Evolutionary conservation across 2,329 filamentous ascomycete genomes (phyloP).

Genomic region (Neonectria coccinea): DNA sequence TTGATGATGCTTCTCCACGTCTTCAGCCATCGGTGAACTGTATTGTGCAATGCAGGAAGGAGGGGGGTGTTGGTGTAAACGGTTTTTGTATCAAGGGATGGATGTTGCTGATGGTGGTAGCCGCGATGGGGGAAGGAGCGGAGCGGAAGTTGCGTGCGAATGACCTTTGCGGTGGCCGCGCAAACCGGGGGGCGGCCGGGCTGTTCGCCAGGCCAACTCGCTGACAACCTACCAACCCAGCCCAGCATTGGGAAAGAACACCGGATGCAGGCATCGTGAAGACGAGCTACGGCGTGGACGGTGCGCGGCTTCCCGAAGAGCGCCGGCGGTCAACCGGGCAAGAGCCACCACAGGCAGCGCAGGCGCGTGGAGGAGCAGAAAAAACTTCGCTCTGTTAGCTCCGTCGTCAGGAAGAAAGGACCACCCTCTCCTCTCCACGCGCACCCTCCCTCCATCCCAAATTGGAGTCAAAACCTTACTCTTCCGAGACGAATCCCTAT

Average conservation of each 20-base stretch:
- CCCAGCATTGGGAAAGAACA: background rate
- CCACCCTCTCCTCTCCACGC: slow-evolving; percentile 6
- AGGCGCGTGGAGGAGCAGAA: background rate
- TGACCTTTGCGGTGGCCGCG: background rate
- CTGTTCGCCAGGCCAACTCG: no score
- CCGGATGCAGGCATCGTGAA: slow-evolving; percentile 26
- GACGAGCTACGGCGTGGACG: slow-evolving; percentile 10
- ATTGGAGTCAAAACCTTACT: slow-evolving; percentile 26
- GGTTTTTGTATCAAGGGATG: slow-evolving; percentile 12
- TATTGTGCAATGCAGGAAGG: background rate
- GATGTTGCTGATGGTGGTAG: slow-evolving; percentile 18
- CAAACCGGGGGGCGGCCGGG: background rate
- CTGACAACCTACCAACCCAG: no score
- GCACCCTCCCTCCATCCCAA: slow-evolving; percentile 27
- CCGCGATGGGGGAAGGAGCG: slow-evolving; percentile 19
- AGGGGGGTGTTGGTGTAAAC: slow-evolving; percentile 16
- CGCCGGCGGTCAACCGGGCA: slow-evolving; percentile 24
- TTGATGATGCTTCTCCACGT: slow-evolving; percentile 43
- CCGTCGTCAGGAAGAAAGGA: background rate
- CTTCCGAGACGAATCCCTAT: slow-evolving; percentile 12
- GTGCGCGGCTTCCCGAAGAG: slow-evolving; percentile 22
- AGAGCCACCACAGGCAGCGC: background rate
- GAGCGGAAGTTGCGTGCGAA: background rate
- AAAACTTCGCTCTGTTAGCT: slow-evolving; percentile 10
- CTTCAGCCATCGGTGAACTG: slow-evolving; percentile 2